Evolutionary conservation across 2,329 filamentous ascomycete species (phyloP).

Genomic region (Capronia americana): DNA sequence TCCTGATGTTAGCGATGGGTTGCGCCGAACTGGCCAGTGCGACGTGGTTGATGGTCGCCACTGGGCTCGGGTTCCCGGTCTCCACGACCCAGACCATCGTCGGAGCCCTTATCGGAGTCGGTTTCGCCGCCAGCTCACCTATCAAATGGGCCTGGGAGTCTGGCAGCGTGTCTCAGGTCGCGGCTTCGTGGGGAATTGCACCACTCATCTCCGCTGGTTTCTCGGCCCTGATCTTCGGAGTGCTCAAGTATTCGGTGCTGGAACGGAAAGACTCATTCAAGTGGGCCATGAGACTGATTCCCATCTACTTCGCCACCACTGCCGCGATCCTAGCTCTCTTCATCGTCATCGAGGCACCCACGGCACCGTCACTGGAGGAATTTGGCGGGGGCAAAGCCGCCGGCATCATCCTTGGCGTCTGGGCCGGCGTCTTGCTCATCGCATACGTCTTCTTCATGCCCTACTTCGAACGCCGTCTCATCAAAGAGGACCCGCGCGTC

Average conservation of each 20-base stretch:
- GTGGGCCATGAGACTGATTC: conserved; percentile 57
- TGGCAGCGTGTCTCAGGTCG: conserved; percentile 56
- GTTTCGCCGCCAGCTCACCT: conserved; percentile 43
- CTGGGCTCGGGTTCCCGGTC: conserved; percentile 48
- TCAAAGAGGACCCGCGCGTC: conserved; percentile 45
- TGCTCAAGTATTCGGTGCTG: conserved; percentile 58
- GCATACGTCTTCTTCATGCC: conserved; percentile 48
- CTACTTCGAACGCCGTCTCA: conserved; percentile 46
- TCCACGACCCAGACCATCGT: conserved; percentile 52
- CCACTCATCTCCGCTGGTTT: conserved; percentile 57
- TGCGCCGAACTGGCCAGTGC: conserved; percentile 48
- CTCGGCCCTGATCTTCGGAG: conserved; percentile 57
- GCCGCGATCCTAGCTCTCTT: conserved; percentile 62
- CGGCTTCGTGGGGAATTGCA: conserved; percentile 58
- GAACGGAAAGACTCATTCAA: conserved; percentile 57
- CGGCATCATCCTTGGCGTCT: conserved; percentile 46
- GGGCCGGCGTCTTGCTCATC: conserved; percentile 43
- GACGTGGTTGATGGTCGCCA: conserved; percentile 48
- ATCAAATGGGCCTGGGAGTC: conserved; percentile 53
- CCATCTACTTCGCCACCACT: conserved; percentile 58
- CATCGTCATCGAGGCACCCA: conserved; percentile 60
- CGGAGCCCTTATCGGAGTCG: conserved; percentile 46
- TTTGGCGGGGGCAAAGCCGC: conserved; percentile 42
- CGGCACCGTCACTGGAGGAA: conserved; percentile 41
- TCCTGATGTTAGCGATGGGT: conserved; percentile 50